phyloP scores from a whole-genome alignment of 2,329 filamentous ascomycete species.

The Cytospora mali region DNA sequence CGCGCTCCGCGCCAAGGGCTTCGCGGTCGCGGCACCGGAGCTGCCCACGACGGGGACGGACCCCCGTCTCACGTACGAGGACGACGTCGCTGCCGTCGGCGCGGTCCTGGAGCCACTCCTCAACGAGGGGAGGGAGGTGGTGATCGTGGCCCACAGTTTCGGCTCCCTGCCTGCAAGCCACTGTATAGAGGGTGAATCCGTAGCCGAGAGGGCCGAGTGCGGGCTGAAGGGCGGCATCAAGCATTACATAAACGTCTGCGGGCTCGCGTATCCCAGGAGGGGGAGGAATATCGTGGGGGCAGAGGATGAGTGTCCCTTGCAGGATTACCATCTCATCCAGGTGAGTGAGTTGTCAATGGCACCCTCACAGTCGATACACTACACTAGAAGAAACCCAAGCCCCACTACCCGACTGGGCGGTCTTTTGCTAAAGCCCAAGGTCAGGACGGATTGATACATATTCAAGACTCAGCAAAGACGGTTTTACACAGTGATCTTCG shows the following conservation, averaged over 20 bases:
- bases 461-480: conserved; percentile 14
- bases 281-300: conserved; percentile 17
- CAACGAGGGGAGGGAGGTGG: conserved; percentile 7
- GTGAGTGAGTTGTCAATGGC: too few species aligned
- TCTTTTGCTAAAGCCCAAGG: not conserved
- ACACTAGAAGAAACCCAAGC: too few species aligned
- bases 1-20: conserved; percentile 1
- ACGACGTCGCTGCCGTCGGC: conserved; percentile 15
- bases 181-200: conserved; percentile 12
- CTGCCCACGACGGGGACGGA: conserved; percentile 13
- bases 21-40: not conserved
- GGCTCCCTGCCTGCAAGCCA: conserved; percentile 16
- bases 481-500: conserved; percentile 10
- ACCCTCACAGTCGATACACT: too few species aligned
- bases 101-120: conserved; percentile 1
- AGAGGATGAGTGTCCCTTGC: conserved; percentile 3
- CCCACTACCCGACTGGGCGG: not conserved
- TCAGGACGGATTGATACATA: conserved; percentile 23
- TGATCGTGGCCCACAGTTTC: conserved; percentile 17
- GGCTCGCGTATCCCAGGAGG: conserved; percentile 15
- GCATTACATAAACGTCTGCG: conserved; percentile 20
- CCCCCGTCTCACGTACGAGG: conserved; percentile 8
- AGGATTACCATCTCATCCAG: conserved; percentile 9
- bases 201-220: conserved; percentile 17
- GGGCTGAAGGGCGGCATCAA: conserved; percentile 17